phyloP scores from a whole-genome alignment of 2,329 filamentous ascomycete species.

The Helotiales sp. region DNA sequence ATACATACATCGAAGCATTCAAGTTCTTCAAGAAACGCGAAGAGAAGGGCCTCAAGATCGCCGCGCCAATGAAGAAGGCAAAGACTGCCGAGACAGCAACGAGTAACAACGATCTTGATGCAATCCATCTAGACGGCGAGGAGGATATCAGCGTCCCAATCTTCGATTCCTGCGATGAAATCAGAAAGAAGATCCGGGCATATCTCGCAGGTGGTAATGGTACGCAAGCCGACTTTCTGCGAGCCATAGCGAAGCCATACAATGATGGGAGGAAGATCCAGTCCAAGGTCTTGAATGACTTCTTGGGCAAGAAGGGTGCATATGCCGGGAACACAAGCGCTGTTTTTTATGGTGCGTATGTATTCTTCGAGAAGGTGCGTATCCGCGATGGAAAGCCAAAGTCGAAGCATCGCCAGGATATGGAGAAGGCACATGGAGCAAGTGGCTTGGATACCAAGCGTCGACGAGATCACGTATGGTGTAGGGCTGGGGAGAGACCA shows the following conservation, averaged over 20 bases:
- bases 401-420: constrained; percentile 53
- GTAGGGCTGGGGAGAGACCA: constrained; percentile 9
- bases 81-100: constrained; percentile 42
- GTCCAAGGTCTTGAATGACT: constrained; percentile 52
- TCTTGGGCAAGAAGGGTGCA: constrained; percentile 55
- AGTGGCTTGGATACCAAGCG: constrained; percentile 17
- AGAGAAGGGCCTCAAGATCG: constrained; percentile 50
- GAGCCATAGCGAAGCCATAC: constrained; percentile 53
- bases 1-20: constrained; percentile 46
- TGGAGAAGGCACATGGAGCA: constrained; percentile 47
- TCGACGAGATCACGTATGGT: background rate
- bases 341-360: constrained; percentile 59
- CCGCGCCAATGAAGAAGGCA: constrained; percentile 42
- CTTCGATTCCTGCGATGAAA: constrained; percentile 62
- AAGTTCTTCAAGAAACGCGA: constrained; percentile 58
- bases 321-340: constrained; percentile 53
- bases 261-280: constrained; percentile 47
- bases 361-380: constrained; percentile 63
- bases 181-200: constrained; percentile 61
- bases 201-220: constrained; percentile 52
- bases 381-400: constrained; percentile 57
- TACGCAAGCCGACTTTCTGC: constrained; percentile 57
- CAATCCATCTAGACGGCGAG: constrained; percentile 54
- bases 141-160: constrained; percentile 52
- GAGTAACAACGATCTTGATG: constrained; percentile 34